Evolutionary conservation across 768 basidiomycete genomes (phyloP), one percentile per base, ranked within the genome.

Genomic region (Symmetrospora coprosmae): DNA sequence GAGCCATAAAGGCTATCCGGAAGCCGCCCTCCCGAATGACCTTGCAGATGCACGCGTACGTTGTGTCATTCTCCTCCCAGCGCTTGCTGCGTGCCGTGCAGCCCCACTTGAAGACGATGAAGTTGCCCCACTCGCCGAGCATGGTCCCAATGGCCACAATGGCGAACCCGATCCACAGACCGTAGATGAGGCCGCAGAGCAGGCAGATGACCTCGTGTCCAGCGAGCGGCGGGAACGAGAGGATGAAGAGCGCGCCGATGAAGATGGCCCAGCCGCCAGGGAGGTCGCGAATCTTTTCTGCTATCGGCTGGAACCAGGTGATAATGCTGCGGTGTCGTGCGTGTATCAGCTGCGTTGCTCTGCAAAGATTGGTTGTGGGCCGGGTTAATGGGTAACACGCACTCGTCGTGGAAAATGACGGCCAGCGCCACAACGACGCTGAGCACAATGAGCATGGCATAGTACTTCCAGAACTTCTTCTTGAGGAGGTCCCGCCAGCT

Each of bases 201-300:
- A 91, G 79, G 23, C 86, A 86, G 38, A 92, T 77, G 58, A 92
- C 85, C 76, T 92, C 90, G 64, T 92, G 89, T 4, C 90, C 90
- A 67, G 63, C 53, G 66, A 84, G 81, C 0, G 87, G 87, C 60
- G 87, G 87, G 70, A 90, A 88, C 0, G 86, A 87, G 28, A 90
- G 79, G 63, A 90, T 77, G 69, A 89, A 87, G 34, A 89, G 76
- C 51, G 89, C 75, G 40, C 72, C 86, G 52, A 90, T 85, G 43
- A 11, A 58, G 19, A 58, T 58, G 5, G 43, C 34, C 40, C 40
- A 58, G 19, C 55, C 55, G 14, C 27, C 55, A 43, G 55, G 39
- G 3, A 58, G 27, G 31, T 58, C 55, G 66, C 83, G 78, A 66
- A 87, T 73, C 80, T 79, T 81, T 30, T 77, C 74, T 0, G 85